phyloP scores from a whole-genome alignment of 2,329 filamentous ascomycete genomes.

The Lanzia echinophila region DNA sequence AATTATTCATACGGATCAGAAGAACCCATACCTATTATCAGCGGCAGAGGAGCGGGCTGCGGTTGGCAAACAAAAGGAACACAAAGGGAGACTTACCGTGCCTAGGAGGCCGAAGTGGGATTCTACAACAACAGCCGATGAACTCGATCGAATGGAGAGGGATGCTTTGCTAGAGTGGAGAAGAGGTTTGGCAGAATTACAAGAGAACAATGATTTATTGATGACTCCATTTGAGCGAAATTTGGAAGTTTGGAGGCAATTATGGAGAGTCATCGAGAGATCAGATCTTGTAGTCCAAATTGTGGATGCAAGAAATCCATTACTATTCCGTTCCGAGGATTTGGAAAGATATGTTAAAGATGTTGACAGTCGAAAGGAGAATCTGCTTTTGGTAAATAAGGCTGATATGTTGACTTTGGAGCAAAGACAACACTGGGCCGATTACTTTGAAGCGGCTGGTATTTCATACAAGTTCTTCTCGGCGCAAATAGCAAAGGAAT shows the following conservation, averaged over 20 bases:
- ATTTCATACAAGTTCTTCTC: slow-evolving; percentile 98
- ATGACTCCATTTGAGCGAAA: slow-evolving; percentile 99
- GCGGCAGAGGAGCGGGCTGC: slow-evolving; percentile 74
- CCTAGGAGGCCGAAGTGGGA: slow-evolving; percentile 89
- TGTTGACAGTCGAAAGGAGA: slow-evolving; percentile 80
- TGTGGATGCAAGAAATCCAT: slow-evolving; percentile 90
- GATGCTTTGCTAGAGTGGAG: slow-evolving; percentile 83
- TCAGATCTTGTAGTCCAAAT: slow-evolving; percentile 96
- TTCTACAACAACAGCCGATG: slow-evolving; percentile 69
- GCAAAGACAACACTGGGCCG: slow-evolving; percentile 79
- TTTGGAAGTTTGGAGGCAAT: slow-evolving; percentile 92
- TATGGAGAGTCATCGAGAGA: slow-evolving; percentile 96
- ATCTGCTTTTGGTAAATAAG: slow-evolving; percentile 93
- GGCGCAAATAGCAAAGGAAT: slow-evolving; percentile 81
- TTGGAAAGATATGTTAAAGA: slow-evolving; percentile 92
- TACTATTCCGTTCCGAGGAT: slow-evolving; percentile 92
- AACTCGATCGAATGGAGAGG: slow-evolving; percentile 74
- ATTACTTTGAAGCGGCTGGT: slow-evolving; percentile 71
- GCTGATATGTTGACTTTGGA: slow-evolving; percentile 94
- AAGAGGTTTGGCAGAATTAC: slow-evolving; percentile 80
- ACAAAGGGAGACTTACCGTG: slow-evolving; percentile 74
- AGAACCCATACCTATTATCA: slow-evolving; percentile 88
- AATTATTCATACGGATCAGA: slow-evolving; percentile 94
- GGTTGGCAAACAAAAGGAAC: slow-evolving; percentile 74
- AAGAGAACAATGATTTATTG: slow-evolving; percentile 87